A percentile compares a stretch with the other conserved stretches of the same genome.
Evolutionary conservation across 805 yeast species (phyloP).

Genomic region (Lachancea mirantina): DNA sequence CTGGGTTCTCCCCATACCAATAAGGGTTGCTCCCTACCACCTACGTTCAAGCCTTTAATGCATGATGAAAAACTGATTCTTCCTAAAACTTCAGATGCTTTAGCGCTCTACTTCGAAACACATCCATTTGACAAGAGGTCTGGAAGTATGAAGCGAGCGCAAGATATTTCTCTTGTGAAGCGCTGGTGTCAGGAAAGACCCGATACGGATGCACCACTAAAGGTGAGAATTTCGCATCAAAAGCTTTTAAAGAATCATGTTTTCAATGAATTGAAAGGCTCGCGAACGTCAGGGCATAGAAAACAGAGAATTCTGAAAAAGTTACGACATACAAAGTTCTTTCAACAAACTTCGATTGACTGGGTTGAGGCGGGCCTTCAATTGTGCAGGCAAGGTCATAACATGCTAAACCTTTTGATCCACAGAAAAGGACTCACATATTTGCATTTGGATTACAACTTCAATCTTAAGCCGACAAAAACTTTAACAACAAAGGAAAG

Average conservation of each 20-base stretch:
- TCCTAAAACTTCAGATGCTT: conserved; percentile 46
- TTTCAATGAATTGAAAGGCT: conserved; percentile 57
- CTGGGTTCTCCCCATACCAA: no score
- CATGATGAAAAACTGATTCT: conserved; percentile 38
- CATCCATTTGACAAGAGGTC: conserved; percentile 74
- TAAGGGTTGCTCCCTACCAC: conserved; percentile 36
- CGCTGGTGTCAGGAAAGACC: conserved; percentile 74
- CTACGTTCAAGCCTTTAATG: conserved; percentile 46
- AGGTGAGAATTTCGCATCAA: conserved; percentile 83
- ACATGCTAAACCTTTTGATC: conserved; percentile 82
- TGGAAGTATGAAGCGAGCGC: conserved; percentile 71
- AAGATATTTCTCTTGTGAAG: conserved; percentile 82
- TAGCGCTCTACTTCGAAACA: conserved; percentile 73
- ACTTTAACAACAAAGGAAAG: conserved; percentile 95
- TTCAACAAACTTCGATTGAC: conserved; percentile 86
- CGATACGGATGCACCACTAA: conserved; percentile 54
- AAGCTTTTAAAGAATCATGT: conserved; percentile 74
- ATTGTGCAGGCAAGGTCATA: conserved; percentile 87
- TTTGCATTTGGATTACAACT: conserved; percentile 89
- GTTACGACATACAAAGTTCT: conserved; percentile 73
- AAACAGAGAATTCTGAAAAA: conserved; percentile 56
- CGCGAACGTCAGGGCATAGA: conserved; percentile 36
- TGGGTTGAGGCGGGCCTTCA: conserved; percentile 99
- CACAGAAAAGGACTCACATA: conserved; percentile 89
- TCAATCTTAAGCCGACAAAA: conserved; percentile 92